These are phyloP conservation scores for Alternaria sp. DNA, from an alignment of 2,329 filamentous ascomycete species.

Conservation along the genomic window DNA sequence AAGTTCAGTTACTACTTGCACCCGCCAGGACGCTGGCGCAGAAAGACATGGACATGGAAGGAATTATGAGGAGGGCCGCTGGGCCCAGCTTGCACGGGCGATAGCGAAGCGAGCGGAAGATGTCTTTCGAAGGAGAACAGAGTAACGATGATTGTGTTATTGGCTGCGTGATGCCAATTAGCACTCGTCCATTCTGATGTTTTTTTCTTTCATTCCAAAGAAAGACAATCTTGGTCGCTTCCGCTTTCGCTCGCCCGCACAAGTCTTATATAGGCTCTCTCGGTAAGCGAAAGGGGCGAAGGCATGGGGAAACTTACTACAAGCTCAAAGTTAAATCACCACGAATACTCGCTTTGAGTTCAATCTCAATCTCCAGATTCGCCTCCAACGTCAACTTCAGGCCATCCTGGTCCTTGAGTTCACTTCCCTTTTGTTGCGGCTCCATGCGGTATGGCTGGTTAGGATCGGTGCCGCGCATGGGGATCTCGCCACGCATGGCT, in stretches of 20 bases:
- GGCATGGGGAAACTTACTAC: conserved; percentile 66
- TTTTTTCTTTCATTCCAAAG: too few relatives aligned
- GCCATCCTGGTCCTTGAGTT: conserved; percentile 67
- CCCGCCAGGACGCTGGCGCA: conserved; percentile 19
- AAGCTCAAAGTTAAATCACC: conserved; percentile 82
- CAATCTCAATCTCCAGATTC: conserved; percentile 83
- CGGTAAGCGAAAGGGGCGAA: conserved; percentile 20
- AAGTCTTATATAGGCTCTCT: too few relatives aligned
- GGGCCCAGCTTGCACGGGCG: conserved; percentile 7
- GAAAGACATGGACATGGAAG: neutral
- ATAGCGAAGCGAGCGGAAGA: neutral
- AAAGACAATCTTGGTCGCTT: conserved; percentile 13
- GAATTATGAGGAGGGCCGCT: neutral
- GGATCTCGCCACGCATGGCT: conserved; percentile 64
- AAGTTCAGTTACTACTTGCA: conserved; percentile 28
- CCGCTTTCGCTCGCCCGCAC: conserved; percentile 22
- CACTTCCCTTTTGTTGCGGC: conserved; percentile 53
- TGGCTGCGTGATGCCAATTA: conserved; percentile 30
- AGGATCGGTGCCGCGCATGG: conserved; percentile 61
- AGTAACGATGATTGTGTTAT: conserved; percentile 15
- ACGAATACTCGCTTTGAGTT: conserved; percentile 84
- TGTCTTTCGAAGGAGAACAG: conserved; percentile 8
- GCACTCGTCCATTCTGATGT: conserved; percentile 16
- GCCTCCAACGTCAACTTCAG: conserved; percentile 76
- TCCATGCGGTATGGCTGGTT: conserved; percentile 58